phyloP scores from a whole-genome alignment of 2,329 filamentous ascomycete genomes.

The Paracorniculantispora psalliotae region DNA sequence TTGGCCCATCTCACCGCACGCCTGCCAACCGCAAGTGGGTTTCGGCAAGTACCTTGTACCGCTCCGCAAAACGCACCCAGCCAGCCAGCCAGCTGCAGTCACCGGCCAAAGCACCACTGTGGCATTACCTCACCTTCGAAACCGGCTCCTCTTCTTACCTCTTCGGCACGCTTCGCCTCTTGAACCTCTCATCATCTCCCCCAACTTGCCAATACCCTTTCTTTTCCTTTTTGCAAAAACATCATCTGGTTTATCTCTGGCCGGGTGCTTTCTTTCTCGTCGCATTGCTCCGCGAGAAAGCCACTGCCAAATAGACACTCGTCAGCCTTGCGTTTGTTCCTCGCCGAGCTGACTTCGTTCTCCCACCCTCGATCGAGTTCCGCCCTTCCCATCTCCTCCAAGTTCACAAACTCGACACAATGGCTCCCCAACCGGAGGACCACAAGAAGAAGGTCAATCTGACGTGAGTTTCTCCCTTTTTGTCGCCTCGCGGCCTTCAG shows the following conservation, averaged over 20 bases:
- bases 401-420: slow-evolving; percentile 41
- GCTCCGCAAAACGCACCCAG: not conserved
- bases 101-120: slow-evolving; percentile 13
- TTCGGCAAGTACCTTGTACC: slow-evolving; percentile 13
- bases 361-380: slow-evolving; percentile 21
- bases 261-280: not conserved
- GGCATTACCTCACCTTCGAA: slow-evolving; percentile 15
- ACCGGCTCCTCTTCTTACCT: slow-evolving; percentile 12
- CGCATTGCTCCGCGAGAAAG: slow-evolving; percentile 2
- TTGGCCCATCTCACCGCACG: slow-evolving; percentile 26
- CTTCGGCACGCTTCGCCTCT: slow-evolving; percentile 13
- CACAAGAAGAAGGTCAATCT: slow-evolving; percentile 81
- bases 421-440: slow-evolving; percentile 64
- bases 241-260: not conserved
- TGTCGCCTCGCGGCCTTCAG: not conserved
- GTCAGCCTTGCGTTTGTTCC: slow-evolving; percentile 9
- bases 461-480: slow-evolving; percentile 52
- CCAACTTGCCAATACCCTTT: slow-evolving; percentile 3
- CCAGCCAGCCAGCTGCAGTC: not conserved
- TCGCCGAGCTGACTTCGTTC: slow-evolving; percentile 11
- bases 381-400: slow-evolving; percentile 20
- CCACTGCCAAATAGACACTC: not conserved
- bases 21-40: not conserved
- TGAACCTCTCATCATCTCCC: slow-evolving; percentile 12
- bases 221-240: not conserved